Conservation (phyloP, 352 stramenopile genomes). For the Sclerospora graminicola region DNA sequence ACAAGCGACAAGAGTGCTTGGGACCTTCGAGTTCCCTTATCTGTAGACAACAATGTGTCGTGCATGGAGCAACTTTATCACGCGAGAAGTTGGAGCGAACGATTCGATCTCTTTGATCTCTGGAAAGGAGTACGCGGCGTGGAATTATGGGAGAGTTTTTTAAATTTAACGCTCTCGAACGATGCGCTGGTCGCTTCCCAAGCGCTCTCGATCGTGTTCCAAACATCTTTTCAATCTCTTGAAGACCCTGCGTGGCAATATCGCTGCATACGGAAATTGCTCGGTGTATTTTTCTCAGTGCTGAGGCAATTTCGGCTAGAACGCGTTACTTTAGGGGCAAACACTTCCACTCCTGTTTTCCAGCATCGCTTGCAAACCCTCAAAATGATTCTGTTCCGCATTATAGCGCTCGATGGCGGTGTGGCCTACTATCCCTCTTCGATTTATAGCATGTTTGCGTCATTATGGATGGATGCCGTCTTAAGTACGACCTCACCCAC, state of each 20-base stretch:
- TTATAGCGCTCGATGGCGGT: slow-evolving; percentile 42
- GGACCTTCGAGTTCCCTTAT: slow-evolving; percentile 16
- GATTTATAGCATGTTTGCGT: slow-evolving; percentile 53
- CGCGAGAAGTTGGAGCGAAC: slow-evolving; percentile 24
- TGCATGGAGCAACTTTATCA: slow-evolving; percentile 25
- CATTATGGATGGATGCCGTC: slow-evolving; percentile 57
- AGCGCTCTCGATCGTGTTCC: slow-evolving; percentile 39
- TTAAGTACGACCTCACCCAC: slow-evolving; percentile 48
- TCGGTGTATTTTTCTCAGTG: slow-evolving; percentile 40
- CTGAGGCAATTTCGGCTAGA: slow-evolving; percentile 38
- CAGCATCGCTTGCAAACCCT: slow-evolving; percentile 30
- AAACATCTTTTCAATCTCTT: slow-evolving; percentile 49
- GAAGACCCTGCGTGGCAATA: slow-evolving; percentile 73
- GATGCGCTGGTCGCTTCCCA: slow-evolving; percentile 27
- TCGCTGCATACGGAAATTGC: slow-evolving; percentile 51
- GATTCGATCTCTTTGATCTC: slow-evolving; percentile 24
- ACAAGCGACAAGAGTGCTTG: slow-evolving; percentile 5
- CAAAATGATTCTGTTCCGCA: slow-evolving; percentile 36
- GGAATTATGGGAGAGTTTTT: slow-evolving; percentile 49
- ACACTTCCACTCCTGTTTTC: slow-evolving; percentile 3
- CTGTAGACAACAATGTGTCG: slow-evolving; percentile 1
- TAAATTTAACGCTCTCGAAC: slow-evolving; percentile 40
- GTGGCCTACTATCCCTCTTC: slow-evolving; percentile 61
- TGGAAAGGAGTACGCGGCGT: slow-evolving; percentile 43
- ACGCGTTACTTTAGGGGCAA: slow-evolving; percentile 19